phyloP scores from a whole-genome alignment of 176 grass and related monocot genomes.

The Miscanthus lutarioriparius region DNA sequence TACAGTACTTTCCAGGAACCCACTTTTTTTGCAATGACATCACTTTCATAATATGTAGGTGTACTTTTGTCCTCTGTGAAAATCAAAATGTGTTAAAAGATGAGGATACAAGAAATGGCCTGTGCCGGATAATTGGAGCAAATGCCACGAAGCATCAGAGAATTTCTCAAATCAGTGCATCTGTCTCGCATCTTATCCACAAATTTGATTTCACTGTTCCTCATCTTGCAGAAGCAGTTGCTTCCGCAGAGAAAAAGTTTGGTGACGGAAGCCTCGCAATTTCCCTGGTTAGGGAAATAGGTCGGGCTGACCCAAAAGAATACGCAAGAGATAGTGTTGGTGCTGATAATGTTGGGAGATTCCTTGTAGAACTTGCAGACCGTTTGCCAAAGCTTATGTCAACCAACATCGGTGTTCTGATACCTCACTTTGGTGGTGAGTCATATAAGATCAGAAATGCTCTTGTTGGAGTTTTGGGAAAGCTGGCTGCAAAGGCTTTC shows the following conservation, averaged over 20 bases:
- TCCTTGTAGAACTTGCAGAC: conserved; percentile 81
- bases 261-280: conserved; percentile 79
- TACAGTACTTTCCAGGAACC: conserved; percentile 9
- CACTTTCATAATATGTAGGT: conserved; percentile 46
- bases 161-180: conserved; percentile 82
- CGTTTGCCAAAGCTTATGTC: conserved; percentile 79
- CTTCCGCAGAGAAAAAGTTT: conserved; percentile 74
- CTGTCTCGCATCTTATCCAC: conserved; percentile 77
- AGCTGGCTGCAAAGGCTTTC: conserved; percentile 78
- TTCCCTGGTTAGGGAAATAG: conserved; percentile 85
- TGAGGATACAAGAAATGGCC: conserved; percentile 67
- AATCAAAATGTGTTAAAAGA: conserved; percentile 76
- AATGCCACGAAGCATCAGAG: conserved; percentile 76
- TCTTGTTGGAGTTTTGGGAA: conserved; percentile 91
- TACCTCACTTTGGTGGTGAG: conserved; percentile 95
- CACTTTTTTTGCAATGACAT: conserved; percentile 9
- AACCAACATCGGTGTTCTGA: conserved; percentile 82
- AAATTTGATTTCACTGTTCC: conserved; percentile 77
- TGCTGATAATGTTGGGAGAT: conserved; percentile 87
- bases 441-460: conserved; percentile 99
- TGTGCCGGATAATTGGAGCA: conserved; percentile 76
- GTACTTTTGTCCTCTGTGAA: conserved; percentile 69
- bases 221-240: conserved; percentile 75
- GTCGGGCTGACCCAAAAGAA: conserved; percentile 81
- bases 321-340: conserved; percentile 78